Evolutionary conservation across 164 flowering plant species (phyloP).

Genomic region (Kalanchoe fedtschenkoi): DNA sequence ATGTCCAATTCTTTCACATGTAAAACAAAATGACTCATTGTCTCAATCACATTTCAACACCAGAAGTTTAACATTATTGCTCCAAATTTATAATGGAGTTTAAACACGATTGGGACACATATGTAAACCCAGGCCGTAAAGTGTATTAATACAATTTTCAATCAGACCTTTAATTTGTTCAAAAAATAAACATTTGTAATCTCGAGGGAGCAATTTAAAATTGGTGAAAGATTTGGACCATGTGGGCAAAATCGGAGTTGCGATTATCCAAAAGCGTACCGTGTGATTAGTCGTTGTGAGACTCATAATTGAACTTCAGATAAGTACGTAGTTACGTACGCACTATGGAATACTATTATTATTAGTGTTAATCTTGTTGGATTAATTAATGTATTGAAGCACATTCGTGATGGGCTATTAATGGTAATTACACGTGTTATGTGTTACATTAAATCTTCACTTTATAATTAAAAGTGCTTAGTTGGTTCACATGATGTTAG

Average conservation of each 20-base stretch:
- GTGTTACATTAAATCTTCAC: not conserved
- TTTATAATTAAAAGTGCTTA: not conserved
- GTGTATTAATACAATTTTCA: no score
- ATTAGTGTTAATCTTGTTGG: no score
- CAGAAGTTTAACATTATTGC: no score
- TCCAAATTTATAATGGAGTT: not conserved
- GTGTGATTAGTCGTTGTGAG: not conserved
- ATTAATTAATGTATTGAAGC: not conserved
- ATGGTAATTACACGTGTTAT: constrained; percentile 1
- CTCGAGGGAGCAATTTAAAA: not conserved
- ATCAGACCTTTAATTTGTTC: not conserved
- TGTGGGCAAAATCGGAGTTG: not conserved
- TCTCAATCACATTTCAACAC: no score
- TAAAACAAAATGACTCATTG: no score
- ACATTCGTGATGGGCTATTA: not conserved
- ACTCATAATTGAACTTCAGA: not conserved
- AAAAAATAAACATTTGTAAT: not conserved
- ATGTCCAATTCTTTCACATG: no score
- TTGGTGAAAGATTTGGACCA: not conserved
- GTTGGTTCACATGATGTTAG: not conserved
- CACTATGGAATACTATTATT: no score
- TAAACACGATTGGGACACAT: not conserved
- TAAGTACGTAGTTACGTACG: no score
- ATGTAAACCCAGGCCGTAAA: constrained; percentile 5
- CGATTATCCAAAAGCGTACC: not conserved